phyloP scores from a whole-genome alignment of 2,329 filamentous ascomycete species.

The Claviceps sorghi region DNA sequence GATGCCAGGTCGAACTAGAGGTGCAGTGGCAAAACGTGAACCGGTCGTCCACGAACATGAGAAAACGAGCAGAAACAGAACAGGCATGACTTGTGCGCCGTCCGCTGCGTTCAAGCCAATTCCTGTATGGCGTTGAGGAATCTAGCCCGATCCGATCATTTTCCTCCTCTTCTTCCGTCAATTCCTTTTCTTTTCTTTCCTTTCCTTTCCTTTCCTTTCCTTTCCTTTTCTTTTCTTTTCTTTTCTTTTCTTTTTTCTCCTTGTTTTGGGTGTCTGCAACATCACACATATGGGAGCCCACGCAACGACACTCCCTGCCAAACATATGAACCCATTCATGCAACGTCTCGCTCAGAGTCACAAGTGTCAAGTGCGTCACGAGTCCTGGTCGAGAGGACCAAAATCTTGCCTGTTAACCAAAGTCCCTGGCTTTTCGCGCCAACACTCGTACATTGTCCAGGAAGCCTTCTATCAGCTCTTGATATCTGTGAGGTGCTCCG shows the following conservation, averaged over 20 bases:
- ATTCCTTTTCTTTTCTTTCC: no score
- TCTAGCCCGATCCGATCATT: background rate
- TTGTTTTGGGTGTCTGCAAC: background rate
- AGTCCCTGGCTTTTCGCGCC: constrained; percentile 27
- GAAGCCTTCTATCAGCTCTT: constrained; percentile 56
- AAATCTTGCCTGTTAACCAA: constrained; percentile 6
- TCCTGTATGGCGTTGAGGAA: no score
- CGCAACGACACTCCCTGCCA: background rate
- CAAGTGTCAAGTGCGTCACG: background rate
- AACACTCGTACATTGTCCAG: constrained; percentile 58
- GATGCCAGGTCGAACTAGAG: background rate
- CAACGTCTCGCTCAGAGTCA: background rate
- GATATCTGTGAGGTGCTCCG: constrained; percentile 43
- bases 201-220: no score
- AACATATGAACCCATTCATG: background rate
- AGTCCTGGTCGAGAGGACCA: background rate
- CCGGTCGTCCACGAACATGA: background rate
- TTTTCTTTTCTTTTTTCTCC: background rate
- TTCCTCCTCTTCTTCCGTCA: no score
- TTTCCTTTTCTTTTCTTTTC: no score
- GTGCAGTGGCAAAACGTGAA: background rate
- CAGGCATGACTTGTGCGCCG: background rate
- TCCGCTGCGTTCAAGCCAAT: background rate
- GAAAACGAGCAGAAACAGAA: background rate
- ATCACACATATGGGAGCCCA: background rate